Evolutionary conservation across 73 alveolate genomes (phyloP), one percentile per base, ranked within the genome.

Genomic region (Blepharisma japonicum): DNA sequence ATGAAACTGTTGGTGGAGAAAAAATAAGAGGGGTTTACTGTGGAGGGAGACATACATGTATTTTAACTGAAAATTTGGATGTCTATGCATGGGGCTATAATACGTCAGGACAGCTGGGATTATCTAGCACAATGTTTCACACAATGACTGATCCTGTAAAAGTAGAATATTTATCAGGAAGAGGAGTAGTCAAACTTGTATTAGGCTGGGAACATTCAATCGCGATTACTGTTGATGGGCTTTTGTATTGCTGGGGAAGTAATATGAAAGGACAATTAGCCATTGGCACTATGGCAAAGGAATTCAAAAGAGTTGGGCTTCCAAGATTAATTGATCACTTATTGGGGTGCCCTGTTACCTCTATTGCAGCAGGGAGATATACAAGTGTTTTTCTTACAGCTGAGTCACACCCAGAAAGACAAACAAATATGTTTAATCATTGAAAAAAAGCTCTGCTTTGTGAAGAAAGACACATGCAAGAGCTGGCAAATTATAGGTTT

Each of bases 41-140:
- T 45, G 80, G 80, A 45, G 61, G 80, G 0, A 2, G 77, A 11
- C 80, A 70, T 70, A 70, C 80, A 27, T 70, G 80, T 5, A 71
- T 71, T n/a, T 70, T 70, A 38, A 45, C 71, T 39, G 47, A 70
- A 5, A 70, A 70, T 9, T 18, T 39, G 4, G 71, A 39, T 9
- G 80, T 70, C 39, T 39, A 39, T 18, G 61, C 77, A 7, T 70
- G 80, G 80, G 80, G 80, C 18, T 70, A 39, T 38, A 48, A 70
- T 21, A 70, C 77, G 2, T 45, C 77, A 39, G 80, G 80, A 11
- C 80, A 70, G 42, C 77, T 70, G 27, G 80, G 80, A 0, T 5
- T 61, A 39, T 61, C 74, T 1, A 61, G 74, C 47, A 61, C 74
- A 20, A 61, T 61, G 74, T 61, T 61, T 25, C 74, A 61, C 47